Base-by-base conservation (phyloP, 2,329 filamentous ascomycete genomes). In the Fusarium coicis region DNA sequence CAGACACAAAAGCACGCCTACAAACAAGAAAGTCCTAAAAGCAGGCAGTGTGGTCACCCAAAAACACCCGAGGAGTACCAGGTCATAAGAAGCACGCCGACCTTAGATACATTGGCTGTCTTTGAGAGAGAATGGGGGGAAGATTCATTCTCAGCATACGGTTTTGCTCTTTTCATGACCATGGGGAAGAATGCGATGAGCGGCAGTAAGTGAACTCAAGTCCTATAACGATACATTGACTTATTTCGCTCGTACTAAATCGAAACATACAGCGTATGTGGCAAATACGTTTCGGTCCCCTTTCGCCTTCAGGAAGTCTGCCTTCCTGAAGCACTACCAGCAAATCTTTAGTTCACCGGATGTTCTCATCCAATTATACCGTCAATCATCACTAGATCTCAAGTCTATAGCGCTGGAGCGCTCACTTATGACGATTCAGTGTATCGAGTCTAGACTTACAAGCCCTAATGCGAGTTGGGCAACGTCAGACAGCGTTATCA, bases 61-160 rank as follows among this genome's bases (percentile, higher is more conserved):
- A 34, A 53, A 63, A 30, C 5, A 21, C 37, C 26, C 11, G 14
- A 19, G 16, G 40, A 30, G 32, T 19, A 8, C 12, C 28, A 52
- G 10, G 26, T 43, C 23, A 15, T 11, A 36, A 23, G n/a, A 14
- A 19, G 16, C 21, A 46, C 49, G 40, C 21, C 58, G 1, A 50
- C 12, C 12, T 46, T 58, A 23, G 5, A 44, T 44, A 19, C 52
- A 21, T 47, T 67, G 18, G 37, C 59, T n/a, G 37, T 32, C 59
- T 58, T 67, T 34, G 64, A 67, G 44, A 53, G n/a, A 46, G 59
- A 63, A 46, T 67, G 64, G 59, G 59, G 64, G 26, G 64, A 67
- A 34, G 64, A 64, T 42, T 57, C 32, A 18, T 67, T 64, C 46
- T 67, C 64, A 4, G 64, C 64, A 26, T 64, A 67, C 52, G 64